Base-by-base conservation (phyloP, 78 protist genomes). In the Isochrysis galbana region DNA sequence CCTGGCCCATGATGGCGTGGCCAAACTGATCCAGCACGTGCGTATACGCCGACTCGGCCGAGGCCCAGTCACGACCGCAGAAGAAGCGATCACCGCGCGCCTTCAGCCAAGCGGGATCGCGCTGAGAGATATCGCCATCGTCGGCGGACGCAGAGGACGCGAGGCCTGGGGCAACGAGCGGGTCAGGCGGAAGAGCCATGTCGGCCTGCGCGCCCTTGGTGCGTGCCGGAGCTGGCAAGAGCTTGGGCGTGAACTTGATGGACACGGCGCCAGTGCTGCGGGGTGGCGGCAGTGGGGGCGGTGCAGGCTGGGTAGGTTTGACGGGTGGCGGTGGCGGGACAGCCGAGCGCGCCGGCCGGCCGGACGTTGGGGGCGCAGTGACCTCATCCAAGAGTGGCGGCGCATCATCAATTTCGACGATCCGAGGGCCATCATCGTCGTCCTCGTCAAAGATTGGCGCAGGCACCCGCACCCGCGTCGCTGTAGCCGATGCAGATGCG, bases 71-170 rank as follows among this genome's bases (percentile, higher is more conserved):
- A 0, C 55, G 39, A 46, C 39, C 38, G 4, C 5, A 0, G 41
- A 17, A 80, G 55, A 5, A 44, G 39, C 88, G 88, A 10, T 80
- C 88, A 2, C 55, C 88, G 21, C 88, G 47, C 22, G 34, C 88
- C 88, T 80, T 80, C 55, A 80, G 88, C 88, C 88, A 80, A 1
- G 88, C 88, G 3, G 88, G 88, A 38, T 80, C 88, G 21, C 88
- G 54, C 48, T 80, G 88, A 36, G 88, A 80, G 88, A 80, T 80
- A 10, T 80, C 88, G 55, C 29, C n/a, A 19, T 10, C 55, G 34
- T 0, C 34, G 36, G 54, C n/a, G n/a, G 7, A 4, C n/a, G 36
- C 44, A 17, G 32, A 0, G 38, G 2, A 0, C 17, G 0, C 19
- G 29, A 80, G 55, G 39, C 22, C 38, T 10, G 88, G 88, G 29